phyloP scores from a whole-genome alignment of 768 basidiomycete genomes.

The Lactarius indigo region DNA sequence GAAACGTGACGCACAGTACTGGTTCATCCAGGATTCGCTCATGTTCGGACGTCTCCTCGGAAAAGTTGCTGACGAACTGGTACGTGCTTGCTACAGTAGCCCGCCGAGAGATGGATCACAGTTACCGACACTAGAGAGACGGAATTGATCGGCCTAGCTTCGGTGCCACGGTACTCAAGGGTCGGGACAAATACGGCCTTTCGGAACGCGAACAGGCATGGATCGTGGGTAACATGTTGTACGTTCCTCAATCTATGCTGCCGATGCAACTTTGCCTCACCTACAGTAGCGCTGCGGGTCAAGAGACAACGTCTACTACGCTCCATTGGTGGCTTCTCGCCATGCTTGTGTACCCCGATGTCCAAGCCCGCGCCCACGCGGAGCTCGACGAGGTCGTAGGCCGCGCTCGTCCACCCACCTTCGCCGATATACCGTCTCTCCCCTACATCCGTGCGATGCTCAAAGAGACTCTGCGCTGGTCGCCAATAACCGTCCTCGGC shows the following conservation, averaged over 20 bases:
- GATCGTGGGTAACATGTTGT: constrained; percentile 22
- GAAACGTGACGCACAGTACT: not conserved
- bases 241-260: not conserved
- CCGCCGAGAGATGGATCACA: not conserved
- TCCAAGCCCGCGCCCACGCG: constrained; percentile 37
- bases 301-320: constrained; percentile 20
- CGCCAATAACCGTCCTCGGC: constrained; percentile 28
- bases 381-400: constrained; percentile 41
- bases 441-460: constrained; percentile 39
- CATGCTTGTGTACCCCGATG: constrained; percentile 38
- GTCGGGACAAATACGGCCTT: not conserved
- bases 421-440: constrained; percentile 32
- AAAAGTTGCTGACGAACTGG: not conserved
- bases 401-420: constrained; percentile 35
- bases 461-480: constrained; percentile 34
- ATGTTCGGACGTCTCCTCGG: not conserved
- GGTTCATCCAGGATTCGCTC: constrained; percentile 11
- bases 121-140: not conserved
- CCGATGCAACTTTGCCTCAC: not conserved
- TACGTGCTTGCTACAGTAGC: not conserved
- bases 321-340: constrained; percentile 38
- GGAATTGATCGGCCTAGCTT: constrained; percentile 12
- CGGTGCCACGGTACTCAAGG: constrained; percentile 5
- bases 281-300: not conserved
- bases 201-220: constrained; percentile 20